Percentiles rank a stretch among this genome's conserved stretches.
Evolutionary conservation across 371 early-diverging fungal genomes (phyloP).

Genomic region (Mortierella sp.): DNA sequence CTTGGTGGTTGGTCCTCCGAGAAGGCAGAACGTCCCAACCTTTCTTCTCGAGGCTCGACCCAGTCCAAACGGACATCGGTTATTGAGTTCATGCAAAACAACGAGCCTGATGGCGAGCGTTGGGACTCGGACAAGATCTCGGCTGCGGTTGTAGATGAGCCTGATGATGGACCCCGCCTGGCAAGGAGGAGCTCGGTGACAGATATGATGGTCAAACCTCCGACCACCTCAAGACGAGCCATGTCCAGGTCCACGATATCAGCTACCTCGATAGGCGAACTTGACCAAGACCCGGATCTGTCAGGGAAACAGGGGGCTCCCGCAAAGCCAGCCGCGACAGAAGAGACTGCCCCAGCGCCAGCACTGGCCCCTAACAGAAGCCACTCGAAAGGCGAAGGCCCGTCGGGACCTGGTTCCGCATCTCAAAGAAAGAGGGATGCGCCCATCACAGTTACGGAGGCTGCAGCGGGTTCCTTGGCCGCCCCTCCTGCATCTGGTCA

Average conservation of each 20-base stretch:
- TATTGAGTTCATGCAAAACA: slow-evolving; percentile 28
- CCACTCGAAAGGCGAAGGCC: no score
- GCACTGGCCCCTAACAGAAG: no score
- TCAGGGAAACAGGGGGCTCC: no score
- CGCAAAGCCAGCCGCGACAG: no score
- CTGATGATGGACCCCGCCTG: slow-evolving; percentile 30
- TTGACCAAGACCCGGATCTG: slow-evolving; percentile 5
- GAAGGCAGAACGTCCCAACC: no score
- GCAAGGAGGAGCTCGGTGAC: slow-evolving; percentile 40
- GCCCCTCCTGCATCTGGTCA: neutral
- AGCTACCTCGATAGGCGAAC: slow-evolving; percentile 17
- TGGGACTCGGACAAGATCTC: slow-evolving; percentile 5
- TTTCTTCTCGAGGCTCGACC: no score
- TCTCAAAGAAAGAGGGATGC: no score
- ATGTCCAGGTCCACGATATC: slow-evolving; percentile 18
- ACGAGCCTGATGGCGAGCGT: slow-evolving; percentile 15
- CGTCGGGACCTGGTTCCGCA: no score
- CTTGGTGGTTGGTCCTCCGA: no score
- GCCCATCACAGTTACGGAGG: no score
- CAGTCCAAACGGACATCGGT: slow-evolving; percentile 31
- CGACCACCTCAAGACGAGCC: slow-evolving; percentile 5
- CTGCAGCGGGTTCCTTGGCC: neutral
- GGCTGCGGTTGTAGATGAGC: slow-evolving; percentile 30
- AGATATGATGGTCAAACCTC: slow-evolving; percentile 40
- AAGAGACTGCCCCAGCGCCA: no score